Percentiles rank a stretch among this genome's conserved stretches.
phyloP scores from a whole-genome alignment of 306 rosid species.

The Glycyrrhiza uralensis region DNA sequence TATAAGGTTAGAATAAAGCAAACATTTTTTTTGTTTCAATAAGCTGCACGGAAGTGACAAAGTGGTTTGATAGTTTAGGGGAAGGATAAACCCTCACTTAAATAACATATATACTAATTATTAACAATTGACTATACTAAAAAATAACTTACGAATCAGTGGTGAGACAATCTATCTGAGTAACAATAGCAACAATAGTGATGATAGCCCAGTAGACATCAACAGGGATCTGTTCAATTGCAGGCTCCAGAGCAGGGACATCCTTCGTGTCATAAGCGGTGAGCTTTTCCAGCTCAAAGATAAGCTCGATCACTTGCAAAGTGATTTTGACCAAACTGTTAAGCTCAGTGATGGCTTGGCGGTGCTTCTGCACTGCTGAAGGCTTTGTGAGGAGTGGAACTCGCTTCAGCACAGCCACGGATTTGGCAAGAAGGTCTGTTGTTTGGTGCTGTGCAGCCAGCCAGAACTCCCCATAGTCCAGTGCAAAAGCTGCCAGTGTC shows the following conservation, averaged over 20 bases:
- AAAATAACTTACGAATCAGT: slow-evolving; percentile 54
- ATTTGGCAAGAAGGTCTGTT: slow-evolving; percentile 55
- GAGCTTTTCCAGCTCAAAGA: slow-evolving; percentile 52
- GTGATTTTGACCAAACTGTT: slow-evolving; percentile 48
- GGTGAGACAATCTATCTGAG: slow-evolving; percentile 48
- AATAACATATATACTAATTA: too few species aligned
- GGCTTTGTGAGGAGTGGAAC: slow-evolving; percentile 49
- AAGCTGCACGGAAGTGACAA: too few species aligned
- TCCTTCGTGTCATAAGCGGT: slow-evolving; percentile 40
- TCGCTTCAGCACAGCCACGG: slow-evolving; percentile 49
- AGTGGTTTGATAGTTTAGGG: too few species aligned
- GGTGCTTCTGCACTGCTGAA: slow-evolving; percentile 39
- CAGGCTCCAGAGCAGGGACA: slow-evolving; percentile 46
- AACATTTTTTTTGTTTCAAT: too few species aligned
- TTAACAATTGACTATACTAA: too few species aligned
- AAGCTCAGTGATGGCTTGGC: slow-evolving; percentile 47
- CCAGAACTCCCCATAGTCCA: slow-evolving; percentile 76
- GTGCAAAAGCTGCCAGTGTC: slow-evolving; percentile 62
- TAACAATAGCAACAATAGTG: slow-evolving; percentile 54
- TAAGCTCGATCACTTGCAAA: slow-evolving; percentile 46
- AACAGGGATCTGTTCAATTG: slow-evolving; percentile 49
- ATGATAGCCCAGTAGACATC: slow-evolving; percentile 73
- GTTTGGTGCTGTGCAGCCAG: slow-evolving; percentile 47
- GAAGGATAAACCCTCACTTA: too few species aligned
- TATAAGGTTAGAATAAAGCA: too few species aligned